A percentile compares a stretch with the other conserved stretches of the same genome.
Evolutionary conservation across 805 yeast species (phyloP).

Genomic region (Sugiyamaella chiloensis): DNA sequence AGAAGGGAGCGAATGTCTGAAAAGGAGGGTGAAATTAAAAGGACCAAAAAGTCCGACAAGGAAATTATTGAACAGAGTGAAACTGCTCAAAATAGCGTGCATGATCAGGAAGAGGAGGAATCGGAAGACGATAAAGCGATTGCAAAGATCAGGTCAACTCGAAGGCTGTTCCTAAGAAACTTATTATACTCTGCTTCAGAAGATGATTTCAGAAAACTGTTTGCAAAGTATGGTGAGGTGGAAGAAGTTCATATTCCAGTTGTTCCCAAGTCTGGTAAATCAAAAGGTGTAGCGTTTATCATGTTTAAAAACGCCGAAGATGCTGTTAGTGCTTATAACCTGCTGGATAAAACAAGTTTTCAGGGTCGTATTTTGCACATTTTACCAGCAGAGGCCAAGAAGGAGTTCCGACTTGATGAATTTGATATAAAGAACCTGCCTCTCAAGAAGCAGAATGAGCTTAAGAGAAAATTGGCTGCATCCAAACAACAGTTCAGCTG

Average conservation of each 20-base stretch:
- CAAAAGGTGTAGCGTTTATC: conserved; percentile 90
- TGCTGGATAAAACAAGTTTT: conserved; percentile 81
- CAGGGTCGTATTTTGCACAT: conserved; percentile 93
- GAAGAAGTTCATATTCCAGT: conserved; percentile 91
- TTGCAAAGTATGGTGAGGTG: conserved; percentile 63
- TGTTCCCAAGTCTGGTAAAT: conserved; percentile 83
- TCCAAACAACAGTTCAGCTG: conserved; percentile 85
- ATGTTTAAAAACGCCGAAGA: conserved; percentile 63
- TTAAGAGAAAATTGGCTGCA: conserved; percentile 81
- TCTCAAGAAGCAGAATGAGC: conserved; percentile 81
- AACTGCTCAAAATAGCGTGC: conserved; percentile 20
- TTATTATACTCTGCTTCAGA: conserved; percentile 77
- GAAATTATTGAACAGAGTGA: conserved; percentile 14
- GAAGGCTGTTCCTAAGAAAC: conserved; percentile 85
- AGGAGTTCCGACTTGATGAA: conserved; percentile 81
- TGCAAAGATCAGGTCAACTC: conserved; percentile 56
- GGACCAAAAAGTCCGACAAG: conserved; percentile 2
- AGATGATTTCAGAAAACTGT: conserved; percentile 66
- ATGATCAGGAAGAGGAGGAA: conserved; percentile 17
- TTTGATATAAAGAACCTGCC: conserved; percentile 89
- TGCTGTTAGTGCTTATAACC: conserved; percentile 72
- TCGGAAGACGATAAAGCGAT: conserved; percentile 45
- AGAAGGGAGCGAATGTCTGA: conserved; percentile 71
- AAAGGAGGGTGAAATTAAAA: conserved; percentile 29
- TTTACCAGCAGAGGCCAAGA: conserved; percentile 78